Conservation (phyloP, 768 basidiomycete genomes). For the Cystofilobasidium ferigula region DNA sequence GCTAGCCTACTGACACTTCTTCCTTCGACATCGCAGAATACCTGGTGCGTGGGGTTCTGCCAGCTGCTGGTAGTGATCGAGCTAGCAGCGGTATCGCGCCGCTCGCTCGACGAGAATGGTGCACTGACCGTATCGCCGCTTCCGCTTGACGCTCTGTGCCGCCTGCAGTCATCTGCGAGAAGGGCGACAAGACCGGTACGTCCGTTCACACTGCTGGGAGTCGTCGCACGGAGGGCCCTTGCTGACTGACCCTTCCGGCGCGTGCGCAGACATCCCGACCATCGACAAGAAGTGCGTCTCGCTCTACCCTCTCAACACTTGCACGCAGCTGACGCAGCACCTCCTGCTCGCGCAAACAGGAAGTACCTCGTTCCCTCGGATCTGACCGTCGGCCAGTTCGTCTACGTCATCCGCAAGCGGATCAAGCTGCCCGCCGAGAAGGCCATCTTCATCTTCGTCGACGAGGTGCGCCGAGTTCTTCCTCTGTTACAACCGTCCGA, state of each 20-base stretch:
- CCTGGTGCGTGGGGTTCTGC: conserved; percentile 14
- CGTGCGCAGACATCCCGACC: conserved; percentile 67
- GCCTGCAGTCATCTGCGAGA: conserved; percentile 81
- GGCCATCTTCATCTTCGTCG: conserved; percentile 99
- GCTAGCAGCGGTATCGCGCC: too few relatives aligned
- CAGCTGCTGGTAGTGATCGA: neutral
- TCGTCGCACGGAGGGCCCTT: neutral
- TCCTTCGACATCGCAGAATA: conserved; percentile 2
- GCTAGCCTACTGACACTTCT: neutral
- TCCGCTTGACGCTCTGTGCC: neutral
- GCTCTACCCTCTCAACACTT: neutral
- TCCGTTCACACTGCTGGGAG: too few relatives aligned
- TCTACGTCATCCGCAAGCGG: conserved; percentile 98
- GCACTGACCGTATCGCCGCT: neutral
- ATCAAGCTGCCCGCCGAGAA: conserved; percentile 99
- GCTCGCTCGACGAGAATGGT: too few relatives aligned
- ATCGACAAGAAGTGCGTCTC: conserved; percentile 78
- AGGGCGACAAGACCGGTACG: conserved; percentile 69
- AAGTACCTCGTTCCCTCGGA: conserved; percentile 99
- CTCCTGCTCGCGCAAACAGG: too few relatives aligned
- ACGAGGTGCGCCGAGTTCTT: conserved; percentile 47
- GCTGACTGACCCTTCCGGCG: neutral
- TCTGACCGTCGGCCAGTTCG: conserved; percentile 94
- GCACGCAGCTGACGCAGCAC: neutral
- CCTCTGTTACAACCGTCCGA: neutral